Base-by-base conservation (phyloP, 768 basidiomycete species). In the Candolleomyces eurysporus region DNA sequence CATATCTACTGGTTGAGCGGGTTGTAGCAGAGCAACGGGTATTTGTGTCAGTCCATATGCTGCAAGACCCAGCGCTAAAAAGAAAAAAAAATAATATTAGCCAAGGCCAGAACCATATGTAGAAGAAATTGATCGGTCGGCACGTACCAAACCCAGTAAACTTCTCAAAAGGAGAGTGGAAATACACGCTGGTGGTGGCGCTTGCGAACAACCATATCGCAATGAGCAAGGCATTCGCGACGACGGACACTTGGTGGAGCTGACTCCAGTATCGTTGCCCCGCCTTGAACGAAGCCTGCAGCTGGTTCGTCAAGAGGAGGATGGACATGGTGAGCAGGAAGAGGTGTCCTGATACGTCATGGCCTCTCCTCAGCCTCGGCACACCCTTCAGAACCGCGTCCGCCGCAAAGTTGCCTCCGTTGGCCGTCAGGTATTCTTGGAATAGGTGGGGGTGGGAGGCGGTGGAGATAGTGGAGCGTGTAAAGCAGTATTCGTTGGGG, bases 321-420 rank as follows among this genome's bases (percentile, higher is more conserved):
- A 82, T 76, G 14, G 88, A 80, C 78, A 96, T 83, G 2, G 90
- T 90, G 64, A 98, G 82, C 63, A 98, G 82, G 77, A 97, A 98
- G 32, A 94, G 79, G 69, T 98, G 96, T 7, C 96, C 96, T 0
- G 94, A 96, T 14, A 98, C 85, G 67, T 98, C 96, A 71, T 97
- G 94, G 0, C 96, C 96, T 46, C 80, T 83, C 57, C 85, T 81
- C 64, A 96, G 75, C 31, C 89, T 77, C 9, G 94, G 92, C 2
- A 72, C 67, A 0, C 75, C 75, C 11, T 55, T n/a, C 21, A 61
- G 56, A n/a, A 6, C 17, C 42, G 14, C 14, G 40, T 42, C 40
- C 36, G 19, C 19, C 9, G 51, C n/a, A 13, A 36, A n/a, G 39
- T 55, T 17, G 39, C 54, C 52, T 36, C 17, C 60, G 58, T 32